Percentiles rank a stretch among this genome's conserved stretches.
These are phyloP conservation scores for Stipa capillata DNA, from an alignment of 176 grass and related monocot genomes.

Conservation along the genomic window DNA sequence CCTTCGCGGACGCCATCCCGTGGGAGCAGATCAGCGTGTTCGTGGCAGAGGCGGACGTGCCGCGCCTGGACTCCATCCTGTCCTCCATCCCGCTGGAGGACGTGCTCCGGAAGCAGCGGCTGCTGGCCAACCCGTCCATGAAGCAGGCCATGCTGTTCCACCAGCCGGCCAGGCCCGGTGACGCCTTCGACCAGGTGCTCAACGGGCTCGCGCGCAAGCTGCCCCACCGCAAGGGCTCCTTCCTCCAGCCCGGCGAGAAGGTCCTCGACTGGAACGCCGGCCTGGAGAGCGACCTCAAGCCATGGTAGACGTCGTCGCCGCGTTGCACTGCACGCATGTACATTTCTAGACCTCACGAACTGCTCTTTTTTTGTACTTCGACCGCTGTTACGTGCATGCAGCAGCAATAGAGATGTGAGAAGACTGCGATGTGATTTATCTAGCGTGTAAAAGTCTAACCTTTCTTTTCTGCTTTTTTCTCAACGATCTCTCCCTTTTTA, in stretches of 20 bases:
- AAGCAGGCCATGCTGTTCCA: constrained; percentile 73
- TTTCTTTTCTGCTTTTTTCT: neutral
- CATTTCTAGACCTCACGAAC: neutral
- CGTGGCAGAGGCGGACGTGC: constrained; percentile 49
- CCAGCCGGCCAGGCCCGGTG: constrained; percentile 45
- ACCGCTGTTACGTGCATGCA: neutral
- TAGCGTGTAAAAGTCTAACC: neutral
- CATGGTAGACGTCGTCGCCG: constrained; percentile 21
- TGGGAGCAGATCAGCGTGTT: constrained; percentile 66
- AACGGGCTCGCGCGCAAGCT: constrained; percentile 63
- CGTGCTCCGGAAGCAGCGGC: constrained; percentile 49
- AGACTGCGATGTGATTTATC: neutral
- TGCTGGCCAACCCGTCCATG: constrained; percentile 45
- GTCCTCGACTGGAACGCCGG: constrained; percentile 46
- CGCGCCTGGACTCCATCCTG: constrained; percentile 58
- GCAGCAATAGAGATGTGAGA: neutral
- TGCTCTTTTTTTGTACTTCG: neutral
- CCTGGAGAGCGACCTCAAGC: constrained; percentile 39
- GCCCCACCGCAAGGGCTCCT: constrained; percentile 35
- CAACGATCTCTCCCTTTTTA: neutral
- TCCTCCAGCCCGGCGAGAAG: constrained; percentile 36
- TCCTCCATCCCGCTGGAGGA: constrained; percentile 32
- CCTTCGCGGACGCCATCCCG: constrained; percentile 60
- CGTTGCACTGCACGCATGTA: neutral
- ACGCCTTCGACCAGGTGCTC: constrained; percentile 65